A percentile compares a stretch with the other conserved stretches of the same genome.
phyloP scores from a whole-genome alignment of 2,329 filamentous ascomycete genomes.

The Fusarium sp. region DNA sequence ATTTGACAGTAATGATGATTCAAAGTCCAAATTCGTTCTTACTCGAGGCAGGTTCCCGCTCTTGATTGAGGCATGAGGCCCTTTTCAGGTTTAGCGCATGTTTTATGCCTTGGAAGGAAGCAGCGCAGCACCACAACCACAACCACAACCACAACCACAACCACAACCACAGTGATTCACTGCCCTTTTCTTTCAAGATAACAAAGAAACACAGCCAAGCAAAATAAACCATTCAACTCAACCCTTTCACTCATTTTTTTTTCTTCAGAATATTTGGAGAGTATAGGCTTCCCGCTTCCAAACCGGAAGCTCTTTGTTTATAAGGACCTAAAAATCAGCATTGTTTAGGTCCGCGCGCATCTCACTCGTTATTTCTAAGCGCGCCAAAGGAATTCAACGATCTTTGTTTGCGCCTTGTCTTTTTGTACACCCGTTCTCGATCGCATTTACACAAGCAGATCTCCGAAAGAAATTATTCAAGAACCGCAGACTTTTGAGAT shows the following conservation, averaged over 20 bases:
- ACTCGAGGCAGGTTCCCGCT: neutral
- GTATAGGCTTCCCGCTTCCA: neutral
- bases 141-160: neutral
- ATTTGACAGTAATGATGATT: too few species aligned
- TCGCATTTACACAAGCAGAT: neutral
- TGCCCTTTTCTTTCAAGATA: neutral
- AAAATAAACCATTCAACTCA: neutral
- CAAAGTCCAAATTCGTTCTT: neutral
- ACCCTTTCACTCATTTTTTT: neutral
- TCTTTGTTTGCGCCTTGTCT: slow-evolving; percentile 1
- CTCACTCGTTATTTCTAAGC: neutral
- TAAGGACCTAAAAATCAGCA: neutral
- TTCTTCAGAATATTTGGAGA: neutral
- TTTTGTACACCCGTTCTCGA: neutral
- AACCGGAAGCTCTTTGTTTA: neutral
- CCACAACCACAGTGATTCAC: neutral
- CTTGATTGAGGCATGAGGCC: neutral
- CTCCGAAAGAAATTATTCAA: neutral
- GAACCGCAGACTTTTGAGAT: neutral
- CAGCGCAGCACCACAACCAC: neutral
- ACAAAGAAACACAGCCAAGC: slow-evolving; percentile 17
- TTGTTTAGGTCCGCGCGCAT: slow-evolving; percentile 6
- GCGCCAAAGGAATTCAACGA: slow-evolving; percentile 8
- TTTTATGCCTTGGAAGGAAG: neutral
- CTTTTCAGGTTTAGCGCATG: neutral